Evolutionary conservation across 805 yeast genomes (phyloP).

Genomic region (Ogataea siamensis): DNA sequence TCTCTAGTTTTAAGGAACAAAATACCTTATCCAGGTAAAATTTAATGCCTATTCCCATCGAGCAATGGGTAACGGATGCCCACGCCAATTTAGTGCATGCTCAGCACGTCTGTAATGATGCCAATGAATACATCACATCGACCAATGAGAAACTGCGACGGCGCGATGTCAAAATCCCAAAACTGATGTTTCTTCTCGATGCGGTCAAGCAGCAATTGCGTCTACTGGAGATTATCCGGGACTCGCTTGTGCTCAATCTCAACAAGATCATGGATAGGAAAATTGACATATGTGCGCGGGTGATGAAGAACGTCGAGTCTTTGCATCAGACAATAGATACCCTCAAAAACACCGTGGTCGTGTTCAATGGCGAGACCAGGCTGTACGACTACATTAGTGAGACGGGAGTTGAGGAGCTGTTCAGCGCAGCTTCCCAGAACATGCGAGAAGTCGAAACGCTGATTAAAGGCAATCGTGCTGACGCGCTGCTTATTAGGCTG

Average conservation of each 20-base stretch:
- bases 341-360: conserved; percentile 37
- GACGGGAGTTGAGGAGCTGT: conserved; percentile 36
- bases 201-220: conserved; percentile 48
- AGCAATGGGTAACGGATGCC: conserved; percentile 45
- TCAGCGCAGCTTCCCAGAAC: conserved; percentile 30
- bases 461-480: conserved; percentile 27
- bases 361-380: conserved; percentile 21
- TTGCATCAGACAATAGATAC: conserved; percentile 34
- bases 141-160: conserved; percentile 38
- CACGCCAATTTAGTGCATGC: conserved; percentile 47
- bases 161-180: conserved; percentile 43
- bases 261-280: conserved; percentile 25
- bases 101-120: conserved; percentile 49
- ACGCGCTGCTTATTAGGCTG: conserved; percentile 29
- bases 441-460: conserved; percentile 32
- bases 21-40: not conserved
- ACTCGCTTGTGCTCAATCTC: conserved; percentile 31
- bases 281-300: conserved; percentile 22
- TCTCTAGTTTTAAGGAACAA: not conserved
- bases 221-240: conserved; percentile 36
- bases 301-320: conserved; percentile 32
- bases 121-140: conserved; percentile 40
- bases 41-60: conserved; percentile 12
- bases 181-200: conserved; percentile 42
- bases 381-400: conserved; percentile 51